A percentile compares a stretch with the other conserved stretches of the same genome.
Conservation (phyloP, 2,329 filamentous ascomycete genomes). For the Magnaporthiopsis rhizophila region DNA sequence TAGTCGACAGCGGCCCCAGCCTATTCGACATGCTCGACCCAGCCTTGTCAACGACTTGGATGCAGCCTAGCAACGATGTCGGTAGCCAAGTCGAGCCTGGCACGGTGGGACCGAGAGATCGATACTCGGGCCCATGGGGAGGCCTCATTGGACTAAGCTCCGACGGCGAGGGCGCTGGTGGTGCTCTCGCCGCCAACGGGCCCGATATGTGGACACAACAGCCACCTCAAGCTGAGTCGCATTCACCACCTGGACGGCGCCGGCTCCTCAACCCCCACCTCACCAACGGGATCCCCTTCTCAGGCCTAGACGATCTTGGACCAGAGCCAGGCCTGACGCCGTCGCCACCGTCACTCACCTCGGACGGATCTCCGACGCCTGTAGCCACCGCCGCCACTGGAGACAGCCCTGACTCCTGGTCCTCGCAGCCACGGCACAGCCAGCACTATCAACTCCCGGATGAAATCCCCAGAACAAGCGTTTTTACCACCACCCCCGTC, state of each 20-base stretch:
- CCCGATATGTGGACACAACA: not conserved
- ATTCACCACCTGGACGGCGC: no score
- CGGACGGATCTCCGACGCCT: not conserved
- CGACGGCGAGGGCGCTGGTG: not conserved
- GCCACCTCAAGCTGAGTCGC: not conserved
- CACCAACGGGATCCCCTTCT: not conserved
- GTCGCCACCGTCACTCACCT: not conserved
- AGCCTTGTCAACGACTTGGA: constrained; percentile 8
- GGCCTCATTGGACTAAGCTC: not conserved
- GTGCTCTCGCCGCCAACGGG: not conserved
- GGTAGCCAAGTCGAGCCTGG: not conserved
- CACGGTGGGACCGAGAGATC: not conserved
- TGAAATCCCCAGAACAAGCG: not conserved
- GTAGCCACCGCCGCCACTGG: no score
- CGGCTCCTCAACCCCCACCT: not conserved
- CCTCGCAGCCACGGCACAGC: not conserved
- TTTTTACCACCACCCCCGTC: not conserved
- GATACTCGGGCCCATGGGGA: not conserved
- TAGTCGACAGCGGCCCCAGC: constrained; percentile 10
- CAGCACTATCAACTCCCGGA: not conserved
- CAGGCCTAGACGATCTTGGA: not conserved
- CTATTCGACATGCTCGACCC: constrained; percentile 30
- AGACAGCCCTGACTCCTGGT: not conserved
- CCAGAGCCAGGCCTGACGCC: not conserved
- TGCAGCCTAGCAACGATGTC: not conserved